Percentiles rank a stretch among this genome's conserved stretches.
Conservation (phyloP, 495 filamentous ascomycete species). For the Friedmanniomyces endolithicus region DNA sequence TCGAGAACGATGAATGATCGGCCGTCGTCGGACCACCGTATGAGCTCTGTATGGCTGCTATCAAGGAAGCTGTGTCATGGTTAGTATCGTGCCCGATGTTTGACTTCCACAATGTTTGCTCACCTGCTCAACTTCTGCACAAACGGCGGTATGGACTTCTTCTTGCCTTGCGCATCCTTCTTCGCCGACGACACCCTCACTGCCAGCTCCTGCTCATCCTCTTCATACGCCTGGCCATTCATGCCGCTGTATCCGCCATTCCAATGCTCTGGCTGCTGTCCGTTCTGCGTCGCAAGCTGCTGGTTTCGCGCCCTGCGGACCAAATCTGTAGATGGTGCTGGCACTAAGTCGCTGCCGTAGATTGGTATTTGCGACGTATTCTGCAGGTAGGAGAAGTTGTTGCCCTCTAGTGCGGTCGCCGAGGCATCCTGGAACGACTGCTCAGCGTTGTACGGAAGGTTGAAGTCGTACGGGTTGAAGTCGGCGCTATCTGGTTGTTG, state of each 20-base stretch:
- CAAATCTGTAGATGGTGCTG: slow-evolving; percentile 45
- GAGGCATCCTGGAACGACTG: not conserved
- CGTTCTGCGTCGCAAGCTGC: slow-evolving; percentile 41
- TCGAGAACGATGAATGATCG: slow-evolving; percentile 95
- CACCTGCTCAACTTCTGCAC: slow-evolving; percentile 98
- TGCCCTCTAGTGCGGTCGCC: not conserved
- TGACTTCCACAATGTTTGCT: not conserved
- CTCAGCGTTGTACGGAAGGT: slow-evolving; percentile 4
- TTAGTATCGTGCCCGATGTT: not conserved
- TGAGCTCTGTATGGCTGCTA: slow-evolving; percentile 80
- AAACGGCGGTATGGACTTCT: slow-evolving; percentile 94
- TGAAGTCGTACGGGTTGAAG: slow-evolving; percentile 19
- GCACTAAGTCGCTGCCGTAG: slow-evolving; percentile 1
- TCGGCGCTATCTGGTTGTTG: slow-evolving; percentile 31
- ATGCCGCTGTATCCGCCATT: not conserved
- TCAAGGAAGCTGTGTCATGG: slow-evolving; percentile 66
- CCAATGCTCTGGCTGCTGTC: slow-evolving; percentile 30
- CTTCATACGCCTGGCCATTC: slow-evolving; percentile 38
- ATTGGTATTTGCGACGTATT: slow-evolving; percentile 5
- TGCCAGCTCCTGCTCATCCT: slow-evolving; percentile 66
- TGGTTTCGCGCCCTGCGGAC: slow-evolving; percentile 53
- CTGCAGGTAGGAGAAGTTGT: slow-evolving; percentile 2
- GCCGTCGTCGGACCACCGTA: slow-evolving; percentile 92
- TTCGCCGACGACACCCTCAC: slow-evolving; percentile 63
- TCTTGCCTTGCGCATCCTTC: slow-evolving; percentile 67